Conservation (phyloP, 2,329 filamentous ascomycete genomes). For the Byssochlamys sp. region DNA sequence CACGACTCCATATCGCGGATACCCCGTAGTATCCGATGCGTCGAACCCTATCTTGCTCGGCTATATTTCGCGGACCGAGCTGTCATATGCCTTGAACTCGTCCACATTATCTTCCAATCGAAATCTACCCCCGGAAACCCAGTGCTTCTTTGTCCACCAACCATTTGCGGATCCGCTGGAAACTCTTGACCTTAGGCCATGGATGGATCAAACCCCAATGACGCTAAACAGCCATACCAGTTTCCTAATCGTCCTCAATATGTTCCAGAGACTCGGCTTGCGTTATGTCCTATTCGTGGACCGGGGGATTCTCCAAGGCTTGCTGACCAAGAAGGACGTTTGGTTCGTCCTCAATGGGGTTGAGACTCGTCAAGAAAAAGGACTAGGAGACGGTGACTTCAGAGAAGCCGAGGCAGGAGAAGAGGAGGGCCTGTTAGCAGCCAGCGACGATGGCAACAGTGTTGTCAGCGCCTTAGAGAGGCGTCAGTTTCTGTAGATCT, state of each 20-base stretch:
- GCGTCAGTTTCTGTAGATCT: slow-evolving; percentile 19
- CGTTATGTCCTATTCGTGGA: slow-evolving; percentile 84
- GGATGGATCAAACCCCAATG: slow-evolving; percentile 98
- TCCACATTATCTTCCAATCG: slow-evolving; percentile 39
- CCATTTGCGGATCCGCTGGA: slow-evolving; percentile 66
- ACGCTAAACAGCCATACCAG: slow-evolving; percentile 68
- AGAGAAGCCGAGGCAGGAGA: slow-evolving; percentile 20
- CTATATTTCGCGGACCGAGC: slow-evolving; percentile 86
- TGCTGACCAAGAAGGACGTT: slow-evolving; percentile 94
- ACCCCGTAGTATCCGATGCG: slow-evolving; percentile 75
- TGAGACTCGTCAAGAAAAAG: slow-evolving; percentile 41
- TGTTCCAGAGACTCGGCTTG: slow-evolving; percentile 90
- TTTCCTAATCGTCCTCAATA: slow-evolving; percentile 75
- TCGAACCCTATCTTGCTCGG: slow-evolving; percentile 72
- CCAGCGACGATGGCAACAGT: slow-evolving; percentile 22
- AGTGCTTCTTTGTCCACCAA: slow-evolving; percentile 76
- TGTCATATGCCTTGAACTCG: slow-evolving; percentile 66
- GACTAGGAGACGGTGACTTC: slow-evolving; percentile 19
- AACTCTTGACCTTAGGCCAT: slow-evolving; percentile 79
- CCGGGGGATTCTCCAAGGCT: slow-evolving; percentile 66
- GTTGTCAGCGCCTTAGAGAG: slow-evolving; percentile 23
- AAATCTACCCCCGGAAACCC: slow-evolving; percentile 58
- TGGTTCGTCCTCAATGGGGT: slow-evolving; percentile 84
- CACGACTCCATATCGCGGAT: slow-evolving; percentile 73
- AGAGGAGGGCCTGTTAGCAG: slow-evolving; percentile 30